phyloP scores from a whole-genome alignment of 2,329 filamentous ascomycete genomes.

The Beauveria sp. region DNA sequence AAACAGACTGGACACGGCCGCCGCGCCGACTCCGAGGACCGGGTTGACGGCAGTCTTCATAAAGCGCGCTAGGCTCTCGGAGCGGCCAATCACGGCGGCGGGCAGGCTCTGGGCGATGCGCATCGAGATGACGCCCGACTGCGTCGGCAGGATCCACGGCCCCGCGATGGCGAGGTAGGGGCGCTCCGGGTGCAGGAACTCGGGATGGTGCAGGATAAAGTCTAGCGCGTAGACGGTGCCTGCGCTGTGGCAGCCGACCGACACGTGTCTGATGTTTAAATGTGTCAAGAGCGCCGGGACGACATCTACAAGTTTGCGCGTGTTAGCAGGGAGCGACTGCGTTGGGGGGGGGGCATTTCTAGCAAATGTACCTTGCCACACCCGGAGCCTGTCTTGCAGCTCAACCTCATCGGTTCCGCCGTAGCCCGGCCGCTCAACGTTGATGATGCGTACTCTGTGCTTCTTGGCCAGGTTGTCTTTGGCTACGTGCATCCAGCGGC shows the following conservation, averaged over 20 bases:
- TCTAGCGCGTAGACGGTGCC: conserved; percentile 25
- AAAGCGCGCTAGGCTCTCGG: conserved; percentile 17
- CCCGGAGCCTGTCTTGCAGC: conserved; percentile 15
- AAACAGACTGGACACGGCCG: conserved; percentile 1
- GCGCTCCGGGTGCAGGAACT: conserved; percentile 18
- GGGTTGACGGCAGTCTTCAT: conserved; percentile 17
- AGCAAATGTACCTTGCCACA: conserved; percentile 21
- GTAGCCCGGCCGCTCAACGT: conserved; percentile 27
- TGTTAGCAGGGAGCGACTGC: background rate
- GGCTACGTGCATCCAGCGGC: conserved; percentile 22
- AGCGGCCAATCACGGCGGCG: conserved; percentile 13
- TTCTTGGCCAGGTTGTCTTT: conserved; percentile 25
- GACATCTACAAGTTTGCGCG: conserved; percentile 14
- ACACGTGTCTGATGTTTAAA: conserved; percentile 23
- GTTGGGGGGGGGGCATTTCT: background rate
- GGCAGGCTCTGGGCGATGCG: conserved; percentile 18
- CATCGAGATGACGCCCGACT: conserved; percentile 17
- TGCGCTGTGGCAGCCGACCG: conserved; percentile 22
- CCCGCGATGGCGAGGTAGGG: conserved; percentile 22
- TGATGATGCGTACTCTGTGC: conserved; percentile 25
- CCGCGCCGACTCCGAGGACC: conserved; percentile 10
- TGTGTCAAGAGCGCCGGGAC: conserved; percentile 25
- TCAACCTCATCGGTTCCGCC: conserved; percentile 24
- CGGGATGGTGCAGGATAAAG: conserved; percentile 21
- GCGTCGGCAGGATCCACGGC: conserved; percentile 24